Evolutionary conservation across 2,329 filamentous ascomycete species (phyloP).

Genomic region (Calonectria pseudoturangicola): DNA sequence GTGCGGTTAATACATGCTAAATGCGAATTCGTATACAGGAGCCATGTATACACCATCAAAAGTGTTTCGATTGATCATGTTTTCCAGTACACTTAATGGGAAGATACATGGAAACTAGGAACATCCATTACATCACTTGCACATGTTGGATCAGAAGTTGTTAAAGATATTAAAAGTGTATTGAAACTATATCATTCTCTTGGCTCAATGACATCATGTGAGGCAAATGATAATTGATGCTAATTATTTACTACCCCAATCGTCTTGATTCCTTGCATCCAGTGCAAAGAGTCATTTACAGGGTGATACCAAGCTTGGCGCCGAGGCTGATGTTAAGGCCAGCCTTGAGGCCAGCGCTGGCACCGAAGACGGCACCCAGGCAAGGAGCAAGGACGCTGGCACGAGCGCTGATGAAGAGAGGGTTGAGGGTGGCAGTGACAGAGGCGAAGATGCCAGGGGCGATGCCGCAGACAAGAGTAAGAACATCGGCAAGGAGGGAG

Average conservation of each 20-base stretch:
- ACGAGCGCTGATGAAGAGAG: constrained; percentile 4
- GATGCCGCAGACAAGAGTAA: constrained; percentile 13
- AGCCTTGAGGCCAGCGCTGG: neutral
- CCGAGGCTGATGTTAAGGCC: neutral
- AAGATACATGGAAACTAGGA: no score
- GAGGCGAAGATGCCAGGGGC: constrained; percentile 3
- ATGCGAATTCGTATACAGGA: no score
- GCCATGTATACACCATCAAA: no score
- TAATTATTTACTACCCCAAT: neutral
- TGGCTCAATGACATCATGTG: neutral
- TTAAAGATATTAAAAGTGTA: neutral
- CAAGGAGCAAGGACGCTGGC: constrained; percentile 4
- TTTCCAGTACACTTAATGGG: no score
- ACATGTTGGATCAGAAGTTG: neutral
- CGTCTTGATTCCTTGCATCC: neutral
- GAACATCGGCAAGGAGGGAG: constrained; percentile 7
- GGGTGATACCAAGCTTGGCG: neutral
- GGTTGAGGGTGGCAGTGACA: neutral
- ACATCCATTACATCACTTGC: neutral
- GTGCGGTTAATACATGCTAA: no score
- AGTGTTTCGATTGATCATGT: no score
- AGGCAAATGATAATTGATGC: neutral
- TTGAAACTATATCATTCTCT: neutral
- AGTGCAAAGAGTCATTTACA: neutral
- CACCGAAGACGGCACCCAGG: constrained; percentile 2